Percentiles rank a stretch among this genome's conserved stretches.
phyloP scores from a whole-genome alignment of 75 land plant genomes.

The Pinus taeda region DNA sequence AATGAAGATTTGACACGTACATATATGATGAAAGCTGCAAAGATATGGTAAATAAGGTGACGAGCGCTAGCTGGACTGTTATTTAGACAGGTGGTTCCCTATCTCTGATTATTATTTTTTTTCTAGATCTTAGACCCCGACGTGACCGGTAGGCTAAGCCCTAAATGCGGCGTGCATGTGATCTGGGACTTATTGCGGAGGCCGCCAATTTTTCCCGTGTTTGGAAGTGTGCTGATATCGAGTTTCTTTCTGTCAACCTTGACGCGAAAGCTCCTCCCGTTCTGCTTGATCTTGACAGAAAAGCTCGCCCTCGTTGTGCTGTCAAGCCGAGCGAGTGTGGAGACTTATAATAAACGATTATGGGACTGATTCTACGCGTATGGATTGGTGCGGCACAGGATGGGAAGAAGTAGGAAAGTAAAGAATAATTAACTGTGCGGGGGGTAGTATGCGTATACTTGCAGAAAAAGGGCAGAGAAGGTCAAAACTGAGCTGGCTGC shows the following conservation, averaged over 20 bases:
- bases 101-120: too few relatives aligned
- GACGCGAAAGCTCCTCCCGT: conserved; percentile 5
- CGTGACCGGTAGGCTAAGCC: conserved; percentile 5
- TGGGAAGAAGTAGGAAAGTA: neutral
- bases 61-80: too few relatives aligned
- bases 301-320: neutral
- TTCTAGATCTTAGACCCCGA: conserved; percentile 6
- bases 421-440: neutral
- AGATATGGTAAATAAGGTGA: too few relatives aligned
- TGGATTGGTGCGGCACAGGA: conserved; percentile 5
- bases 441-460: neutral
- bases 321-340: neutral
- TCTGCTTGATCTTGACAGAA: conserved; percentile 5
- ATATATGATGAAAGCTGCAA: too few relatives aligned
- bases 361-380: conserved; percentile 1
- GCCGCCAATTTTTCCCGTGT: neutral
- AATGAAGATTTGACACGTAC: too few relatives aligned
- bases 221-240: conserved; percentile 1
- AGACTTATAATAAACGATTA: neutral
- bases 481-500: conserved; percentile 11
- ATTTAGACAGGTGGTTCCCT: too few relatives aligned
- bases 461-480: neutral
- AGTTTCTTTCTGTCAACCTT: conserved; percentile 6
- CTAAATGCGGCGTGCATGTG: conserved; percentile 1
- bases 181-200: neutral